Percentiles rank a stretch among this genome's conserved stretches.
These are phyloP conservation scores for Chrysoporthe puriensis DNA, from an alignment of 2,329 filamentous ascomycete species.

Conservation along the genomic window DNA sequence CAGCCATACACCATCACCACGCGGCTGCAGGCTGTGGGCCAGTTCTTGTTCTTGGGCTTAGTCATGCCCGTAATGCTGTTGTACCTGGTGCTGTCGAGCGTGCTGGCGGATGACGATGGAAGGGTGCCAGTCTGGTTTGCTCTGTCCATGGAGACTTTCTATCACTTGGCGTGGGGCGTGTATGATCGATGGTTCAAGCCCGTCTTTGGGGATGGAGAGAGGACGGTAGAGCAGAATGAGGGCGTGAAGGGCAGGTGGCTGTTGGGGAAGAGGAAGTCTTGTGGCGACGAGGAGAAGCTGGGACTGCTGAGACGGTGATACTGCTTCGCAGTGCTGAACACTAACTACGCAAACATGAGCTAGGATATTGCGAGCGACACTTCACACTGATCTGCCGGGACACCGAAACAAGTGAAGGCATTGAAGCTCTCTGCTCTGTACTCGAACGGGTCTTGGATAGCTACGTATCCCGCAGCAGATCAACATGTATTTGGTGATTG, in stretches of 20 bases:
- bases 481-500: neutral
- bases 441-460: neutral
- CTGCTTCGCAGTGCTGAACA: neutral
- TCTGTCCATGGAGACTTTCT: slow-evolving; percentile 52
- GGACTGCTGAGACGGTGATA: neutral
- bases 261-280: slow-evolving; percentile 5
- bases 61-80: slow-evolving; percentile 63
- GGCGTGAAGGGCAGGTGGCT: neutral
- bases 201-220: slow-evolving; percentile 86
- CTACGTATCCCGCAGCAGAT: neutral
- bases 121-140: slow-evolving; percentile 70
- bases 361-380: neutral
- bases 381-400: neutral
- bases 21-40: slow-evolving; percentile 67
- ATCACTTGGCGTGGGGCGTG: slow-evolving; percentile 50
- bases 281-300: slow-evolving; percentile 28
- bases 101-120: slow-evolving; percentile 69
- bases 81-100: slow-evolving; percentile 49
- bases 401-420: neutral
- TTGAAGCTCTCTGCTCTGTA: neutral
- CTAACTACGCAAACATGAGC: neutral
- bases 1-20: slow-evolving; percentile 73
- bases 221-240: slow-evolving; percentile 43
- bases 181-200: slow-evolving; percentile 55
- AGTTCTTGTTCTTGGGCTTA: slow-evolving; percentile 58